Percentiles rank a stretch among this genome's conserved stretches.
Conservation (phyloP, 2,329 filamentous ascomycete genomes). For the Talaromyces albobiverticillius region DNA sequence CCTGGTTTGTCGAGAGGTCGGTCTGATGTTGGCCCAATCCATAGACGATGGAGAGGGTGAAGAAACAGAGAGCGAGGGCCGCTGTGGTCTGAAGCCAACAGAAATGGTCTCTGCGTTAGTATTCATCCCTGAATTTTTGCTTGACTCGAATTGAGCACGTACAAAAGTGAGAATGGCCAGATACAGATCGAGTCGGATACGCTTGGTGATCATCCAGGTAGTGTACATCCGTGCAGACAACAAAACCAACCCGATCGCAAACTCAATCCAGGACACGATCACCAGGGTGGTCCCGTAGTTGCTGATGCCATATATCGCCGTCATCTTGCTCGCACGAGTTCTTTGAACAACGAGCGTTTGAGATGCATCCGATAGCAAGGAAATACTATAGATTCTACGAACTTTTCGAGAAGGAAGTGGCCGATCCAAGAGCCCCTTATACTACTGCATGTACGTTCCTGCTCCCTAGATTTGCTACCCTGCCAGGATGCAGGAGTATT, state of each 20-base stretch:
- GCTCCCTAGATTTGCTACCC: no score
- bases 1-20: slow-evolving; percentile 1
- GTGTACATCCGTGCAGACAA: slow-evolving; percentile 20
- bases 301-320: neutral
- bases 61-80: slow-evolving; percentile 13
- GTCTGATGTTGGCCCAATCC: slow-evolving; percentile 17
- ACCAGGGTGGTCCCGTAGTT: neutral
- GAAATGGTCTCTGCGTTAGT: no score
- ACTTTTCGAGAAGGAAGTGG: no score
- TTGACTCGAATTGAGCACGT: neutral
- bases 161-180: slow-evolving; percentile 20
- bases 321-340: no score
- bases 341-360: no score
- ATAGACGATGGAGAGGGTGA: slow-evolving; percentile 16
- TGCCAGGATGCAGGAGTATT: no score
- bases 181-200: slow-evolving; percentile 18
- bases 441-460: no score
- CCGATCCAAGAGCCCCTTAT: no score
- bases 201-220: slow-evolving; percentile 18
- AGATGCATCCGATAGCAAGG: no score
- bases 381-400: no score
- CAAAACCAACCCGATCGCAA: slow-evolving; percentile 15
- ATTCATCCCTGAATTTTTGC: neutral
- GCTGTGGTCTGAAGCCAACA: slow-evolving; percentile 12
- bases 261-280: slow-evolving; percentile 17